Conservation (phyloP, 805 yeast species). For the Diddensiella caesifluorescens region DNA sequence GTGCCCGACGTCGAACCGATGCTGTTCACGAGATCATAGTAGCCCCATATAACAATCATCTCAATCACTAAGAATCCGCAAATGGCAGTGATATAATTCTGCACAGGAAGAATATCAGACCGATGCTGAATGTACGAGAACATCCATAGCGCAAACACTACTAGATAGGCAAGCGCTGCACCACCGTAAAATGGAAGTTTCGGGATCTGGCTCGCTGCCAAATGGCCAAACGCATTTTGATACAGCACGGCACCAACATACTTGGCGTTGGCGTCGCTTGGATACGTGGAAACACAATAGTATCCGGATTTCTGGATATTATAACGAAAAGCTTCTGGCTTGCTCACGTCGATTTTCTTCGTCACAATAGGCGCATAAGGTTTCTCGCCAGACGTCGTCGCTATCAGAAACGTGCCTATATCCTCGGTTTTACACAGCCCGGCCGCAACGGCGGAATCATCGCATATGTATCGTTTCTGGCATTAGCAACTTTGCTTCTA, state of each 20-base stretch:
- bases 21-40: conserved; percentile 75
- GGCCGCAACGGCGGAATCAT: conserved; percentile 52
- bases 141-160: conserved; percentile 74
- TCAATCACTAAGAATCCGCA: conserved; percentile 77
- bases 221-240: conserved; percentile 86
- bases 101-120: conserved; percentile 82
- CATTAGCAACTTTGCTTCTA: conserved; percentile 8
- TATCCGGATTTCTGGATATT: conserved; percentile 74
- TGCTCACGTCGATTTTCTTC: conserved; percentile 49
- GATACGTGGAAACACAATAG: conserved; percentile 78
- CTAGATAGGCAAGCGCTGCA: conserved; percentile 75
- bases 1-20: conserved; percentile 49
- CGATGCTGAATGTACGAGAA: conserved; percentile 82
- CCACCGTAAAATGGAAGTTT: conserved; percentile 85
- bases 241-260: conserved; percentile 71
- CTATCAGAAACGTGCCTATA: conserved; percentile 58
- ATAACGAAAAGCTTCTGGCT: conserved; percentile 58
- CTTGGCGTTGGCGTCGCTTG: conserved; percentile 31
- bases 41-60: conserved; percentile 84
- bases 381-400: conserved; percentile 38
- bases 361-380: conserved; percentile 52
- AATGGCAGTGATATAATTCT: conserved; percentile 83
- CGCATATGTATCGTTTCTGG: conserved; percentile 64
- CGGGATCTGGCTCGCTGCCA: conserved; percentile 87
- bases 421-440: conserved; percentile 52